phyloP scores from a whole-genome alignment of 2,329 filamentous ascomycete genomes.

The Rugonectria rugulosa region DNA sequence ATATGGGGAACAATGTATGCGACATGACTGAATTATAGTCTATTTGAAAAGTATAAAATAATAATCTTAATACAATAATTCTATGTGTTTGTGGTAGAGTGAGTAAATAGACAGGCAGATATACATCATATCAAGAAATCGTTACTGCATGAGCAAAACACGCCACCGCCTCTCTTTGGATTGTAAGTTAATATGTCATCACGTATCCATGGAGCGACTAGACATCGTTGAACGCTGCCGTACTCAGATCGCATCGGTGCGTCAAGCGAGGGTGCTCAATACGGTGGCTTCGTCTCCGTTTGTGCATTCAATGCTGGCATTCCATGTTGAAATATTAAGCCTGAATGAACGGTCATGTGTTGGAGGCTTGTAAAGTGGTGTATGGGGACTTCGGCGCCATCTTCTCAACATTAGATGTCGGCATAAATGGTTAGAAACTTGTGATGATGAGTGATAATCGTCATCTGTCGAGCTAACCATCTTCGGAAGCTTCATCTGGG shows the following conservation, averaged over 20 bases:
- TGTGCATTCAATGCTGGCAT: too few relatives aligned
- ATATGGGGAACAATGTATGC: background rate
- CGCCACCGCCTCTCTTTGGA: background rate
- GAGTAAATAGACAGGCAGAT: background rate
- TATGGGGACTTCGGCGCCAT: background rate
- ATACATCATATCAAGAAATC: constrained; percentile 11
- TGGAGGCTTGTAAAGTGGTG: constrained; percentile 1
- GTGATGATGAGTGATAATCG: background rate
- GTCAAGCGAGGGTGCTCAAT: too few relatives aligned
- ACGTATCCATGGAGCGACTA: constrained; percentile 18
- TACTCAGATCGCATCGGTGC: too few relatives aligned
- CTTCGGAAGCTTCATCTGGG: background rate
- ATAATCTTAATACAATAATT: constrained; percentile 1
- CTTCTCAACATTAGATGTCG: background rate
- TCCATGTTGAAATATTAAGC: constrained; percentile 1
- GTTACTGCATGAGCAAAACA: constrained; percentile 5
- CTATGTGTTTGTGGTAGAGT: background rate
- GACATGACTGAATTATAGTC: background rate
- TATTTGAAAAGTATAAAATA: background rate
- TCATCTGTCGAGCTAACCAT: background rate
- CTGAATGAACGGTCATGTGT: constrained; percentile 5
- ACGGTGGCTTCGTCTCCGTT: too few relatives aligned
- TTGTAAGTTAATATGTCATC: constrained; percentile 11
- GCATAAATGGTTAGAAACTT: background rate
- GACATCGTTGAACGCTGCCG: background rate